Percentiles rank a stretch among this genome's conserved stretches.
These are phyloP conservation scores for Penicillium waksmanii DNA, from an alignment of 495 filamentous ascomycete genomes.

Conservation along the genomic window DNA sequence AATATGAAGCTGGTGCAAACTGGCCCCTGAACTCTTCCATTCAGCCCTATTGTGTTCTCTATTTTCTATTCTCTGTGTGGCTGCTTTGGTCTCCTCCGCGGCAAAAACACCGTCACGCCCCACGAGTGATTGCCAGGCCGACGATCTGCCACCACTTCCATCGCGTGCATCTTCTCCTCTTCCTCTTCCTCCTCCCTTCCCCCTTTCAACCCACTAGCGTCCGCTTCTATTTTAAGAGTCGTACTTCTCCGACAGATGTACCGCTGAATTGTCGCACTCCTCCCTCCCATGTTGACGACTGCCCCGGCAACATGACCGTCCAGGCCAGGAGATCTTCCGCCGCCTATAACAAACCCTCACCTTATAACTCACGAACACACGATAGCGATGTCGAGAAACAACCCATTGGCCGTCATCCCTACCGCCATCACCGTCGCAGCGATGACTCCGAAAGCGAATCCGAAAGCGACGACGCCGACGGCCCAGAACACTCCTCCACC, in stretches of 20 bases:
- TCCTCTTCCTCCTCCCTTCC: not conserved
- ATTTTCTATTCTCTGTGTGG: not conserved
- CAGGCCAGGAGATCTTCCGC: slow-evolving; percentile 42
- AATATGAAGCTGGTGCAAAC: not conserved
- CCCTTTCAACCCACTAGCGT: slow-evolving; percentile 12
- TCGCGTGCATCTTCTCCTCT: slow-evolving; percentile 17
- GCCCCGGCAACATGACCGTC: slow-evolving; percentile 39
- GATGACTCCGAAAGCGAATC: slow-evolving; percentile 27
- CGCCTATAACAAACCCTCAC: slow-evolving; percentile 34
- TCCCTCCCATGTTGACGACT: slow-evolving; percentile 22
- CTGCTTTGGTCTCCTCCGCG: not conserved
- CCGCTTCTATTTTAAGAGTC: slow-evolving; percentile 3
- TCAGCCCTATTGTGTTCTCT: not conserved
- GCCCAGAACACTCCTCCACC: slow-evolving; percentile 33
- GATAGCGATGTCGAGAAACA: slow-evolving; percentile 45
- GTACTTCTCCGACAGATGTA: slow-evolving; percentile 2
- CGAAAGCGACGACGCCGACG: slow-evolving; percentile 30
- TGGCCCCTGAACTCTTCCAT: not conserved
- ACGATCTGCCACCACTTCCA: slow-evolving; percentile 25
- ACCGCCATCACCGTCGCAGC: slow-evolving; percentile 30
- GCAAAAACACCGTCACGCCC: not conserved
- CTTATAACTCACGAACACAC: slow-evolving; percentile 22
- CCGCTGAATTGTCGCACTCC: slow-evolving; percentile 5
- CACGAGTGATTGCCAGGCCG: slow-evolving; percentile 24
- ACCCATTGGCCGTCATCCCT: slow-evolving; percentile 26